Evolutionary conservation across 768 basidiomycete species (phyloP).

Genomic region (Phlebiopsis flavidoalba): DNA sequence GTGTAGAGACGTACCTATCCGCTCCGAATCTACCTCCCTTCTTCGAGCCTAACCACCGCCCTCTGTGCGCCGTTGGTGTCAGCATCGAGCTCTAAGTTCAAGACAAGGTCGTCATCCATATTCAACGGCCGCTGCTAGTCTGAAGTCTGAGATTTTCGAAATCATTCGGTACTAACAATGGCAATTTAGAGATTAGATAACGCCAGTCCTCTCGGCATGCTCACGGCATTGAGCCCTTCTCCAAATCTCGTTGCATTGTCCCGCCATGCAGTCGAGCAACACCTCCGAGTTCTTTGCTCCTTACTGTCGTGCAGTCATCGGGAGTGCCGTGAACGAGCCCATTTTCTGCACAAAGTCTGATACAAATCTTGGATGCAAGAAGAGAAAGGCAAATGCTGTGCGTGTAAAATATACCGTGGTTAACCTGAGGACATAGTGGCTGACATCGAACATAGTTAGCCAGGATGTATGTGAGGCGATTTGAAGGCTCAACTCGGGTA

Average conservation of each 20-base stretch:
- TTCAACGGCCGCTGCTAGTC: not conserved
- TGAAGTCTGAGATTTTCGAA: not conserved
- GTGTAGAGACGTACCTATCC: slow-evolving; percentile 50
- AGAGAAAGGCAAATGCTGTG: not conserved
- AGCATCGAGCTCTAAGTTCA: slow-evolving; percentile 30
- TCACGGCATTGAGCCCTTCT: not conserved
- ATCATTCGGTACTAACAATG: not conserved
- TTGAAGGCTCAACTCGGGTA: not conserved
- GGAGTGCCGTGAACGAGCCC: not conserved
- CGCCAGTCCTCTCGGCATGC: not conserved
- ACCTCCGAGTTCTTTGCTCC: not conserved
- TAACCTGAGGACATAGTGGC: not conserved
- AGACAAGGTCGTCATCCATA: slow-evolving; percentile 18
- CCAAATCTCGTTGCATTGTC: not conserved
- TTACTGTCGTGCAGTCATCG: not conserved
- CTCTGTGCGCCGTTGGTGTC: slow-evolving; percentile 24
- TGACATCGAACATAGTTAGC: not conserved
- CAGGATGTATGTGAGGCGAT: not conserved
- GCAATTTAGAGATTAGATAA: not conserved
- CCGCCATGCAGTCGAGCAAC: not conserved
- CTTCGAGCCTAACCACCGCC: slow-evolving; percentile 24
- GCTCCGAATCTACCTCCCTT: slow-evolving; percentile 77
- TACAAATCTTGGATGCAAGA: not conserved
- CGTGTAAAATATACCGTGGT: not conserved
- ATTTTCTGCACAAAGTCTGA: not conserved